Base-by-base conservation (phyloP, 2,329 filamentous ascomycete genomes). In the Fusarium illudens region DNA sequence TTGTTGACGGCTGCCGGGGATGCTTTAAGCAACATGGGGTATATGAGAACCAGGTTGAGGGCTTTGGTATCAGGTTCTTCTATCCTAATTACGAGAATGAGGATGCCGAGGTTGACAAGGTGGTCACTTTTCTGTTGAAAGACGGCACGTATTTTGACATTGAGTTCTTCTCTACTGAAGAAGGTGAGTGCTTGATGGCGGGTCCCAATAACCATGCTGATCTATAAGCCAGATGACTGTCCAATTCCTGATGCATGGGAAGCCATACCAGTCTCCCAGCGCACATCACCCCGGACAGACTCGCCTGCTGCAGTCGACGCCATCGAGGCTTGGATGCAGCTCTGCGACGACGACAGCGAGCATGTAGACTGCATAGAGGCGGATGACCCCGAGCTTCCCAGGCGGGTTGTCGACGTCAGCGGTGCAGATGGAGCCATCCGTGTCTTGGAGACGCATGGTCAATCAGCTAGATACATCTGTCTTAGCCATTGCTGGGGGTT, bases 401-500 rank as follows among this genome's bases (percentile, higher is more conserved):
- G 17, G 10, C 51, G 58, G 29, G 44, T 61, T 2, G 42, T 61
- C 12, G 52, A 51, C 19, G 58, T 61, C 6, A n/a, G 30, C 2
- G 15, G 13, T 2, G 44, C 25, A 15, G 46, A 57, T 17, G 42
- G 44, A 9, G 22, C 22, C 22, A 27, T 44, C 6, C 22, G 39
- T 17, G 15, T 44, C 13, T 30, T 29, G n/a, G 42, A 61, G 42
- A 51, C 51, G 6, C 7, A 50, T 7, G 52, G 52, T 2, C 3
- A 57, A 33, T 22, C 13, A 3, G 44, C 25, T 9, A 46, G 15
- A 13, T 65, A 65, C 17, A 33, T 65, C 4, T 57, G 52, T 17
- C 42, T 65, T 4, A 62, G 53, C 6, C 59, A 62, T 15, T 62
- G 59, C 25, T 62, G 59, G 59, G 59, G 59, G 4, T n/a, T 27